Evolutionary conservation across 192 early-diverging fungal species (phyloP).

Genomic region (Coemansia sp.): DNA sequence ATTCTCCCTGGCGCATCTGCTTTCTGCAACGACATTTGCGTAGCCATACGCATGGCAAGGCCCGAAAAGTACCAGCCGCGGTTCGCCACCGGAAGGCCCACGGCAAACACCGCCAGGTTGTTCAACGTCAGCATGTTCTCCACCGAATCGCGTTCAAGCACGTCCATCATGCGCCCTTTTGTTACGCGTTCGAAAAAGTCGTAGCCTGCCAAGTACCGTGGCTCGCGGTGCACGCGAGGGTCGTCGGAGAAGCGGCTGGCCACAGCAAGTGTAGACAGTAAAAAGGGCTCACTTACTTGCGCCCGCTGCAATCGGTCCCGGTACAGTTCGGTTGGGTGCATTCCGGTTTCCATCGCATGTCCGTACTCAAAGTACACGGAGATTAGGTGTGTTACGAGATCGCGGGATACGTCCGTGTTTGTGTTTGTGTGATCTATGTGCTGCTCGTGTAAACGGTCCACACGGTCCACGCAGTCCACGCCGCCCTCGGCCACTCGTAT

Average conservation of each 20-base stretch:
- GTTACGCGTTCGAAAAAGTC: slow-evolving; percentile 52
- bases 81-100: slow-evolving; percentile 53
- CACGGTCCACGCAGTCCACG: no score
- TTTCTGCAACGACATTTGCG: slow-evolving; percentile 56
- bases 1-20: slow-evolving; percentile 50
- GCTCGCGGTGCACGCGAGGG: slow-evolving; percentile 43
- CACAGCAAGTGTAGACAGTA: slow-evolving; percentile 47
- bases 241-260: slow-evolving; percentile 53
- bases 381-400: slow-evolving; percentile 47
- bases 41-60: slow-evolving; percentile 54
- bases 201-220: slow-evolving; percentile 46
- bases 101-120: slow-evolving; percentile 52
- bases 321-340: slow-evolving; percentile 53
- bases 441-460: no score
- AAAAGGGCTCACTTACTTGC: slow-evolving; percentile 50
- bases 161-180: slow-evolving; percentile 46
- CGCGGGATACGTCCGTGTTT: slow-evolving; percentile 39
- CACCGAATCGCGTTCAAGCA: slow-evolving; percentile 47
- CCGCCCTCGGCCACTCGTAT: slow-evolving; percentile 26
- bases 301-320: slow-evolving; percentile 39
- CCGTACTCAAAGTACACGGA: slow-evolving; percentile 45
- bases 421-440: neutral
- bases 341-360: slow-evolving; percentile 49
- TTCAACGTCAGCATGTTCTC: slow-evolving; percentile 56
- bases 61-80: slow-evolving; percentile 55